Conservation (phyloP, 1,284 basidiomycete species). For the Butyriboletus appendiculatus region DNA sequence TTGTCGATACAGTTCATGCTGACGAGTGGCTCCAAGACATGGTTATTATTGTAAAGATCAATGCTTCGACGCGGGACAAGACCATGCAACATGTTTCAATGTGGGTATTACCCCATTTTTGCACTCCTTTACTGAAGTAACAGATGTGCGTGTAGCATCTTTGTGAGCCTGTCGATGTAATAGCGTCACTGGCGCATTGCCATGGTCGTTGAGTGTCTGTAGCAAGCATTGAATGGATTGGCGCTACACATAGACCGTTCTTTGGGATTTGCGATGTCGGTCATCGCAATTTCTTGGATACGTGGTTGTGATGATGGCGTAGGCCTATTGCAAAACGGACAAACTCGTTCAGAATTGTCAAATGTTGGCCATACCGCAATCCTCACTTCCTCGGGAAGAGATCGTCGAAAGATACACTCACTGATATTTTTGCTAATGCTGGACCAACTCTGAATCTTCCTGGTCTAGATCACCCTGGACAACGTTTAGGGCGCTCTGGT, state of each 20-base stretch:
- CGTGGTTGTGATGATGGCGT: too few relatives aligned
- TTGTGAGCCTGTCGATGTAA: conserved; percentile 6
- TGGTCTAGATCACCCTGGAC: neutral
- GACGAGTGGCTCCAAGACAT: conserved; percentile 4
- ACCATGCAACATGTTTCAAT: conserved; percentile 15
- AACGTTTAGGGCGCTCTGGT: neutral
- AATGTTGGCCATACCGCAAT: too few relatives aligned
- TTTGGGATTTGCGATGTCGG: neutral
- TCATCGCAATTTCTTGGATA: neutral
- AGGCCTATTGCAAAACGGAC: too few relatives aligned
- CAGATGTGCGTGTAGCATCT: conserved; percentile 2
- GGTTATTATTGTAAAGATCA: conserved; percentile 16
- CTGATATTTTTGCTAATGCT: neutral
- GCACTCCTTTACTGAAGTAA: neutral
- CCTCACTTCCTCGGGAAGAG: too few relatives aligned
- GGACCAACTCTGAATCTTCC: neutral
- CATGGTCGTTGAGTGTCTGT: neutral
- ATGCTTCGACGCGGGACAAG: conserved; percentile 6
- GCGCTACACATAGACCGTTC: neutral
- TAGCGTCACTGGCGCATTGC: neutral
- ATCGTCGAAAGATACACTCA: too few relatives aligned
- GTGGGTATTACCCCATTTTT: neutral
- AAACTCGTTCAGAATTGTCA: too few relatives aligned
- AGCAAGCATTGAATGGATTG: neutral
- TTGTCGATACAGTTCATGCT: neutral